Base-by-base conservation (phyloP, 2,329 filamentous ascomycete genomes). In the Penicillium sp. region DNA sequence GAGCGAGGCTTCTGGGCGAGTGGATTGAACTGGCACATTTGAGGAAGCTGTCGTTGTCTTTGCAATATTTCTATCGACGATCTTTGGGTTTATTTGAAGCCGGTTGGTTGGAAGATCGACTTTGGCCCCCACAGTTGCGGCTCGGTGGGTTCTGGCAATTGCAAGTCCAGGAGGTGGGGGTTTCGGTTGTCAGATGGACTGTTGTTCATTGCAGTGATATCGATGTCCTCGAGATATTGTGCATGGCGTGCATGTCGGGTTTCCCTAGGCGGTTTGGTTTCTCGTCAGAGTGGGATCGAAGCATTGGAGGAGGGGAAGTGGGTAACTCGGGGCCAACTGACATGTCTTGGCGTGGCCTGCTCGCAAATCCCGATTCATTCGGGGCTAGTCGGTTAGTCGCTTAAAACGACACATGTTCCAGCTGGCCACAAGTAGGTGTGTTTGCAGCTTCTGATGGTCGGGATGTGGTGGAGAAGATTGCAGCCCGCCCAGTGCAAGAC, bases 1-100 rank as follows among this genome's bases (percentile, higher is more conserved):
- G 71, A 72, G 32, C 54, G 53, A 23, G 32, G 27, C 27, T 30
- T 33, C 13, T 41, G 45, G 34, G 29, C 49, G 33, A 52, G 30
- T 15, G 43, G 32, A 24, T 48, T 37, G 30, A 51, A 32, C n/a
- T 17, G 33, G 17, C 51, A 32, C 7, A 20, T 10, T 37, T 37
- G 39, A 17, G 21, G 42, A 32, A 27, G 24, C 24, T 27, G 29
- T 10, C n/a, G 18, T 36, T 15, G 15, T 21, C 30, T 15, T 33
- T 33, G 30, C 30, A 27, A 27, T 27, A 10, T 27, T 27, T 10
- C 24, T 6, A 6, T 6, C 24, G 10, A 27, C 10, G 24, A 6
- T 10, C 10, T 27, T 27, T 10, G 10, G 24, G 24, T 27, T 27
- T 10, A 27, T 27, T 10, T 27, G 24, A 27, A 6, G 24, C 24